Evolutionary conservation across 1,284 basidiomycete species (phyloP).

Genomic region (Anthracocystis setariae): DNA sequence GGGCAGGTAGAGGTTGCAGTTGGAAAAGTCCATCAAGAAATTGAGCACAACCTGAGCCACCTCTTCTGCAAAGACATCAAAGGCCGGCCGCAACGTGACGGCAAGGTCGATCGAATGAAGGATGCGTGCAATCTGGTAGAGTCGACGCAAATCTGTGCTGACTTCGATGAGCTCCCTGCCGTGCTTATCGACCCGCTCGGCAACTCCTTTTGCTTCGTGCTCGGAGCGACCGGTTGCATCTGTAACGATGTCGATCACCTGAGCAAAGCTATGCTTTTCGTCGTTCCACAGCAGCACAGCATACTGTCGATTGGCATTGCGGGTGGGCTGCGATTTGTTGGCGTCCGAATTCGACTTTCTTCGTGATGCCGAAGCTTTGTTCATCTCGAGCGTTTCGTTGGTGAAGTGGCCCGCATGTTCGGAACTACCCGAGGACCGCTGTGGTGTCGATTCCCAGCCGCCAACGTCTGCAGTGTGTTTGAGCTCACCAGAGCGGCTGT

Average conservation of each 20-base stretch:
- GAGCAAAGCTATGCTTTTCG: conserved; percentile 93
- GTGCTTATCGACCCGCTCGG: conserved; percentile 77
- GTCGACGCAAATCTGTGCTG: conserved; percentile 75
- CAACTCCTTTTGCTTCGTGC: conserved; percentile 73
- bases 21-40: conserved; percentile 61
- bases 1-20: conserved; percentile 54
- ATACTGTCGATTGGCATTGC: conserved; percentile 71
- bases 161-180: conserved; percentile 88
- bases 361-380: conserved; percentile 15
- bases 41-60: conserved; percentile 72
- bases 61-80: conserved; percentile 90
- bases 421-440: background rate
- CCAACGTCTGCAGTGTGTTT: conserved; percentile 17
- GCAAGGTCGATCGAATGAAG: conserved; percentile 90
- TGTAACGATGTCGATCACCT: conserved; percentile 78
- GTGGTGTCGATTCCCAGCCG: conserved; percentile 22
- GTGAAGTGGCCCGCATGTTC: background rate
- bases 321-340: conserved; percentile 10
- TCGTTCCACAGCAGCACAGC: conserved; percentile 94
- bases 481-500: conserved; percentile 15
- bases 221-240: conserved; percentile 56
- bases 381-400: conserved; percentile 3
- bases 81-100: conserved; percentile 86
- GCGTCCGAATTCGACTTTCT: conserved; percentile 18
- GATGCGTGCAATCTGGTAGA: conserved; percentile 82